These are phyloP conservation scores for Polygonum aviculare DNA, from an alignment of 148 eudicot genomes.

Conservation along the genomic window DNA sequence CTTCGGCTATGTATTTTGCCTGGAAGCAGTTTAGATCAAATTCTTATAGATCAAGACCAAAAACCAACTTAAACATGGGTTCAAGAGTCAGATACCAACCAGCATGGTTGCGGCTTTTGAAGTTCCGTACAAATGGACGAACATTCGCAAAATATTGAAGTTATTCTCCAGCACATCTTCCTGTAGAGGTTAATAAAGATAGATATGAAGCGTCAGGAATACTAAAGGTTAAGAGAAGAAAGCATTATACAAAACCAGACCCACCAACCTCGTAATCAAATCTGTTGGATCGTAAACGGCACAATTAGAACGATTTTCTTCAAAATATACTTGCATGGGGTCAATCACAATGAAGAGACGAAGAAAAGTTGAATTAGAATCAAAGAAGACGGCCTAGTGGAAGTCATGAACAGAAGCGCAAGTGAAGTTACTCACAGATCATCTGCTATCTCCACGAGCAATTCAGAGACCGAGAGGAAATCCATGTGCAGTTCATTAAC, in stretches of 20 bases:
- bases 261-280: conserved; percentile 86
- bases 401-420: conserved; percentile 7
- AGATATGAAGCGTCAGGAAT: background rate
- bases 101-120: conserved; percentile 62
- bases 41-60: background rate
- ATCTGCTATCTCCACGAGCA: conserved; percentile 88
- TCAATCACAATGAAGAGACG: conserved; percentile 4
- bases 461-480: conserved; percentile 74
- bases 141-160: conserved; percentile 90
- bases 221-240: background rate
- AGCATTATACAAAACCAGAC: background rate
- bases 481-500: conserved; percentile 90
- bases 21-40: conserved; percentile 16
- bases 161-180: conserved; percentile 83
- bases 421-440: conserved; percentile 62
- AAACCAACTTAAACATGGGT: background rate
- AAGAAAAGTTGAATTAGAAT: conserved; percentile 5
- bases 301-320: conserved; percentile 4
- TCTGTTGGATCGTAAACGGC: conserved; percentile 33
- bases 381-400: background rate
- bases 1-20: conserved; percentile 72
- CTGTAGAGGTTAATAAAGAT: conserved; percentile 25
- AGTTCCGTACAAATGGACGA: conserved; percentile 67
- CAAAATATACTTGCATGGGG: conserved; percentile 7
- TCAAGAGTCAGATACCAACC: conserved; percentile 32